Conservation (phyloP, 257 asterid species). For the Solanum gandarillasii region DNA sequence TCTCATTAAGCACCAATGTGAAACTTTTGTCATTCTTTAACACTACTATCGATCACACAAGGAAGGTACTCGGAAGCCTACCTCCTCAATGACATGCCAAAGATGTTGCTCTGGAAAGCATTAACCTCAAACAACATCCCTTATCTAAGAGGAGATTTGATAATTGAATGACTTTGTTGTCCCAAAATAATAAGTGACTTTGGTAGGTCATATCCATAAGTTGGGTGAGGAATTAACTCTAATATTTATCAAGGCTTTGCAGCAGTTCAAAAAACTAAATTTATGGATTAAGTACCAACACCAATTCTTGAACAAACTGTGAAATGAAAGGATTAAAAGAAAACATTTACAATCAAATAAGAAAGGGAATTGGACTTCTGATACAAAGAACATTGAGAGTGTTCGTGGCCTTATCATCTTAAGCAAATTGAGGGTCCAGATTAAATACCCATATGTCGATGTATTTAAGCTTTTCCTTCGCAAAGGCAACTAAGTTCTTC, state of each 20-base stretch:
- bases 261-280: neutral
- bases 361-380: neutral
- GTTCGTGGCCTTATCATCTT: neutral
- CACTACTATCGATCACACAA: neutral
- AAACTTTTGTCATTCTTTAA: neutral
- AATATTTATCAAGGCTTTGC: neutral
- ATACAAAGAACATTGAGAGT: neutral
- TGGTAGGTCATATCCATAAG: neutral
- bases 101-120: neutral
- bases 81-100: neutral
- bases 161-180: neutral
- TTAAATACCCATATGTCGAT: slow-evolving; percentile 80
- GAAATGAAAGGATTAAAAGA: neutral
- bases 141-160: neutral
- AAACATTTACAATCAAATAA: neutral
- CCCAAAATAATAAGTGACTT: neutral
- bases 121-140: neutral
- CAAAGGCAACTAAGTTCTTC: slow-evolving; percentile 68
- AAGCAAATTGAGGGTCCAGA: slow-evolving; percentile 2
- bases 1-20: neutral
- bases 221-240: neutral
- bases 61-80: neutral
- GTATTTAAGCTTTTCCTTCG: slow-evolving; percentile 55
- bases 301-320: neutral
- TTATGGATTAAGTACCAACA: neutral